These are phyloP conservation scores for Colletotrichum higginsianum DNA, from an alignment of 2,329 filamentous ascomycete genomes.

Conservation along the genomic window DNA sequence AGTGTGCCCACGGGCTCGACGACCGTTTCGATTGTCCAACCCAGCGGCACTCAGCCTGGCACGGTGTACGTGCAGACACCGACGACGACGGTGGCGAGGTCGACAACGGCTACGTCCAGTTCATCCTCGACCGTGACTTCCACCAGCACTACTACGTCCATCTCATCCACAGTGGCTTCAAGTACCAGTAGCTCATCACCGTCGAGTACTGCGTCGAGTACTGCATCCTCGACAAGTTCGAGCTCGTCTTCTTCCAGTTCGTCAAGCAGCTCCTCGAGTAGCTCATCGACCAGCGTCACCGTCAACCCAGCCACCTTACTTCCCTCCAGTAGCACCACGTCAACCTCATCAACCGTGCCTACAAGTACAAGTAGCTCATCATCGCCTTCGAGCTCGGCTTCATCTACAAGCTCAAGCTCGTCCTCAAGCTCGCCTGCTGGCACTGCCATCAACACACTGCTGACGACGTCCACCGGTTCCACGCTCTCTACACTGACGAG, in stretches of 20 bases:
- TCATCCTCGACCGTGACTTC: neutral
- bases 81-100: neutral
- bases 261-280: neutral
- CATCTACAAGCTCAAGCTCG: neutral
- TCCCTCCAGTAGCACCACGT: neutral
- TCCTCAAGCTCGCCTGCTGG: neutral
- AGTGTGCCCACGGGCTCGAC: slow-evolving; percentile 5
- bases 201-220: too few species aligned
- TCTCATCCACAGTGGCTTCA: too few species aligned
- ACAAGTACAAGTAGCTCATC: neutral
- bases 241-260: neutral
- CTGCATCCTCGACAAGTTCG: neutral
- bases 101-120: neutral
- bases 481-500: slow-evolving; percentile 23
- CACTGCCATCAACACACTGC: neutral
- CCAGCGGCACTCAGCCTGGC: slow-evolving; percentile 14
- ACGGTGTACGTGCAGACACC: slow-evolving; percentile 31
- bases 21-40: slow-evolving; percentile 28
- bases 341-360: neutral
- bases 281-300: neutral
- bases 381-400: neutral
- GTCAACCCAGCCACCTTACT: neutral
- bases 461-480: neutral
- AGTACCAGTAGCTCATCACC: too few species aligned
- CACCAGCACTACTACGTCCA: neutral